Evolutionary conservation across 208 protist species (phyloP).

Genomic region (Leishmania braziliensis): DNA sequence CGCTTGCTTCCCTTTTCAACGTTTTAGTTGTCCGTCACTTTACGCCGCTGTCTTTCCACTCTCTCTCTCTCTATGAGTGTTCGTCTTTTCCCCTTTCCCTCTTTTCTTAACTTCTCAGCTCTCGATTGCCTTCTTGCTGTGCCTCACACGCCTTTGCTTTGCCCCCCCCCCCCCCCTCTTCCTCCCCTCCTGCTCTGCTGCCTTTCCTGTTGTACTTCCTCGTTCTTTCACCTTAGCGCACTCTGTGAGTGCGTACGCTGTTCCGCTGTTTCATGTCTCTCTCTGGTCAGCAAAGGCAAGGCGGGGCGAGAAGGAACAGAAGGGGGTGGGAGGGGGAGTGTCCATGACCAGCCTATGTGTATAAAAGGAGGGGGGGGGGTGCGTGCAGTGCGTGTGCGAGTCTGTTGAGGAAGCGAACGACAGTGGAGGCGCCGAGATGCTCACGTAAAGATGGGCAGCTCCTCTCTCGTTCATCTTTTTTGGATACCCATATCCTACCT

Average conservation of each 20-base stretch:
- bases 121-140: constrained; percentile 3
- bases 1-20: background rate
- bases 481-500: no score
- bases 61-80: background rate
- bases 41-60: background rate
- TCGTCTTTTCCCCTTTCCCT: background rate
- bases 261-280: background rate
- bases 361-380: background rate
- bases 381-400: no score
- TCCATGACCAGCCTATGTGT: background rate
- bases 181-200: background rate
- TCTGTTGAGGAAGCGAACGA: background rate
- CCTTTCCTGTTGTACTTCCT: background rate
- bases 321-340: no score
- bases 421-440: background rate
- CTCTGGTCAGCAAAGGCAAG: background rate
- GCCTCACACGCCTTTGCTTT: background rate
- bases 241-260: no score
- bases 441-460: background rate
- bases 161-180: no score
- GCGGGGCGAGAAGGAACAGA: no score
- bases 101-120: background rate
- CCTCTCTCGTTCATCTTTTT: background rate
- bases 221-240: no score
- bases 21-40: background rate